phyloP scores from a whole-genome alignment of 106 monocot genomes.

The Dendrobium officinale region DNA sequence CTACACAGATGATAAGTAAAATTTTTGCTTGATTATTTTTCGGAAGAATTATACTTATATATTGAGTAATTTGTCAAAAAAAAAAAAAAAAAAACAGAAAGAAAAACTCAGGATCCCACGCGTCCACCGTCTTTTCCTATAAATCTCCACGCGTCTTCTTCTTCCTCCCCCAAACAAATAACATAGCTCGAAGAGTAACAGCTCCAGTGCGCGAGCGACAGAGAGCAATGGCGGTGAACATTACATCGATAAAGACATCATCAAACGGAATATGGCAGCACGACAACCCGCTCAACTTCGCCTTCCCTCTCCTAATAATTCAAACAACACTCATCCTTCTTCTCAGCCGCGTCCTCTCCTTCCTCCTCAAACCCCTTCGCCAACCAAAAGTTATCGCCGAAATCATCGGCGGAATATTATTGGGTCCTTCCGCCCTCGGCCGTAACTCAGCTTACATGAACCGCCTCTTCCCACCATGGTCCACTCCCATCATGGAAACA shows the following conservation, averaged over 20 bases:
- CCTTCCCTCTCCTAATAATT: conserved; percentile 42
- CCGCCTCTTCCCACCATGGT: conserved; percentile 21
- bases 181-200: no score
- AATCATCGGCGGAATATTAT: conserved; percentile 47
- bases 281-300: conserved; percentile 38
- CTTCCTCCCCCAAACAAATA: no score
- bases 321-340: conserved; percentile 42
- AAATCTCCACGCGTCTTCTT: no score
- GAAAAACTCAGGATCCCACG: no score
- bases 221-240: conserved; percentile 2
- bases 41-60: no score
- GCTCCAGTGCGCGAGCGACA: no score
- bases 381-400: conserved; percentile 64
- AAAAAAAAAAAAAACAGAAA: no score
- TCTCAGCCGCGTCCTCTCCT: conserved; percentile 38
- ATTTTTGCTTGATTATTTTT: no score
- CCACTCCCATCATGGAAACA: conserved; percentile 35
- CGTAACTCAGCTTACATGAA: conserved; percentile 23
- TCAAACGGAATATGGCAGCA: conserved; percentile 36
- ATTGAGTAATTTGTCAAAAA: no score
- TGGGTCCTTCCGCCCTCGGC: conserved; percentile 48
- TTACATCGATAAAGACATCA: conserved; percentile 23
- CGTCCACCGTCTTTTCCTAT: no score
- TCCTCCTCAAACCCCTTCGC: conserved; percentile 46
- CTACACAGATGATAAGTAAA: no score